A percentile compares a stretch with the other conserved stretches of the same genome.
phyloP scores from a whole-genome alignment of 805 yeast species.

The Trichomonascus vanleenenianus region DNA sequence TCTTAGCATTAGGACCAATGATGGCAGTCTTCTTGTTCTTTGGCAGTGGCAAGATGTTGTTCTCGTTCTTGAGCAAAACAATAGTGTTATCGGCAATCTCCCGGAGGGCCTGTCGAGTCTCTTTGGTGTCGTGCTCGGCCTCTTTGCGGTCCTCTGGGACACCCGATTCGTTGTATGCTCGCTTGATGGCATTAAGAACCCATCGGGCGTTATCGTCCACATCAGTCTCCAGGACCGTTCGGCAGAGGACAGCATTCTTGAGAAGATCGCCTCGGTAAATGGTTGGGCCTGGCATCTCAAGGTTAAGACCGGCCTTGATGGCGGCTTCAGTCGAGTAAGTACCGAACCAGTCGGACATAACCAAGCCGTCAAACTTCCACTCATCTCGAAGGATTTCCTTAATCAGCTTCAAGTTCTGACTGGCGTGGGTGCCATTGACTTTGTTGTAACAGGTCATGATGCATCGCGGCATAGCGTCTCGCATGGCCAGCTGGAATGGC shows the following conservation, averaged over 20 bases:
- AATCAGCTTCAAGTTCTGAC: slow-evolving; percentile 38
- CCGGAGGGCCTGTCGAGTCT: slow-evolving; percentile 37
- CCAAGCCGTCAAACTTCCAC: slow-evolving; percentile 49
- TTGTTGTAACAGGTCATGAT: slow-evolving; percentile 60
- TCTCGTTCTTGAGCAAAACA: slow-evolving; percentile 51
- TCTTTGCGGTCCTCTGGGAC: slow-evolving; percentile 37
- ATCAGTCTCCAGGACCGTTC: slow-evolving; percentile 19
- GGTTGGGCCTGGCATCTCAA: slow-evolving; percentile 64
- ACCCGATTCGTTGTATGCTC: slow-evolving; percentile 33
- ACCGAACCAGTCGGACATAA: slow-evolving; percentile 63
- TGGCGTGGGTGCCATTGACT: slow-evolving; percentile 52
- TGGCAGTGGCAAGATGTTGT: slow-evolving; percentile 39
- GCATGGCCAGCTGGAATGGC: slow-evolving; percentile 55
- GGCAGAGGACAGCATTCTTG: slow-evolving; percentile 33
- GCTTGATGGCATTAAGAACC: slow-evolving; percentile 41
- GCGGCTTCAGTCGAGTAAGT: slow-evolving; percentile 41
- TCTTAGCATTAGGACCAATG: slow-evolving; percentile 53
- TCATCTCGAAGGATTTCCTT: slow-evolving; percentile 43
- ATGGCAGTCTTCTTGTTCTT: slow-evolving; percentile 38
- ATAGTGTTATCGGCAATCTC: slow-evolving; percentile 43
- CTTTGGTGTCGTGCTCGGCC: slow-evolving; percentile 38
- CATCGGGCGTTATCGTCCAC: slow-evolving; percentile 43
- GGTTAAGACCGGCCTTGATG: slow-evolving; percentile 48
- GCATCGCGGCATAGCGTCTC: slow-evolving; percentile 44
- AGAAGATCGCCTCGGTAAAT: slow-evolving; percentile 37